phyloP scores from a whole-genome alignment of 1,284 basidiomycete species.

The Apiotrichum akiyoshidainum region DNA sequence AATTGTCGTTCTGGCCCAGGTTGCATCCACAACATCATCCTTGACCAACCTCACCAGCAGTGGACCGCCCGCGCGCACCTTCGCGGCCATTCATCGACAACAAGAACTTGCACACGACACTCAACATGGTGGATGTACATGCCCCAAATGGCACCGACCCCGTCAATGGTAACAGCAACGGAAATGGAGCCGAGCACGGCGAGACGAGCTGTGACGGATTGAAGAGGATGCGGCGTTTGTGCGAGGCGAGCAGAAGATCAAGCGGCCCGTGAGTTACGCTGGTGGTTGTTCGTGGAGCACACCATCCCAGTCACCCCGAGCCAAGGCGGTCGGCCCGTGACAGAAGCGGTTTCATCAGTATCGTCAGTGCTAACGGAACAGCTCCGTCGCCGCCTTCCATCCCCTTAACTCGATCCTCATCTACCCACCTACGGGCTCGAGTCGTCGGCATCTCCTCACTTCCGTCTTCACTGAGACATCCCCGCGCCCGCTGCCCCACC shows the following conservation, averaged over 20 bases:
- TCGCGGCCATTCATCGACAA: no score
- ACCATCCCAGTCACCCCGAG: no score
- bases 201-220: conserved; percentile 21
- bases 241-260: conserved; percentile 4
- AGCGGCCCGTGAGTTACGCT: conserved; percentile 2
- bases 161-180: not conserved
- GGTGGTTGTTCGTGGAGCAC: no score
- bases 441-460: conserved; percentile 14
- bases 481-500: conserved; percentile 25
- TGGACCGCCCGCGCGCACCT: no score
- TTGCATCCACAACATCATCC: no score
- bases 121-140: not conserved
- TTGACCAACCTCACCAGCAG: no score
- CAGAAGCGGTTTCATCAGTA: no score
- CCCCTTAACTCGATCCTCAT: conserved; percentile 17
- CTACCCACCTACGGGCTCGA: conserved; percentile 10
- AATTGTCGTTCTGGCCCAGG: no score
- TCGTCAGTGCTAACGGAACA: conserved; percentile 10
- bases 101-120: no score
- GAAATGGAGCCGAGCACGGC: not conserved
- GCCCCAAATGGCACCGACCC: not conserved
- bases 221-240: conserved; percentile 18
- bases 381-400: conserved; percentile 16
- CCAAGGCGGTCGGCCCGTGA: no score
- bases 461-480: conserved; percentile 19